Base-by-base conservation (phyloP, 257 asterid genomes). In the Nicotiana undulata region DNA sequence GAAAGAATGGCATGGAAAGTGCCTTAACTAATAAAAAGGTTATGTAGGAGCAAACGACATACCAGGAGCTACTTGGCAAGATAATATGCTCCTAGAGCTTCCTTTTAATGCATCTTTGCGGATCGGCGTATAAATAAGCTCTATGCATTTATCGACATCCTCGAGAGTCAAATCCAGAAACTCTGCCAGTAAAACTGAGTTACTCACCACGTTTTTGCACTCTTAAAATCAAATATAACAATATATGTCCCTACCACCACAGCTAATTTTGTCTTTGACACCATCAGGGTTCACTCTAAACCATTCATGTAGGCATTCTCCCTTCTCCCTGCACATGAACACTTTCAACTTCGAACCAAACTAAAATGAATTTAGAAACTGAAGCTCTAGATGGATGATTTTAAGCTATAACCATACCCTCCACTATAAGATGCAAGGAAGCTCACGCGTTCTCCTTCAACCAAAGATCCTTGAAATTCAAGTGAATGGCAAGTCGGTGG, bases 61-160 rank as follows among this genome's bases (percentile, higher is more conserved):
- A 93, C 99, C 99, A 44, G 98, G 96, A 79, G 89, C 89, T 87
- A 95, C 87, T 63, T 94, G 92, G 83, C 65, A 15, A 80, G 99
- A 93, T 66, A 88, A 49, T 82, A 93, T 58, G 55, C 88, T 91
- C 82, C 72, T 85, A 20, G 91, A 88, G 81, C 56, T 53, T 29
- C 99, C 99, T 87, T 88, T 88, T 82, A 88, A 76, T 81, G 98
- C 97, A 90, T 96, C 99, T 77, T 84, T 88, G 67, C 98, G 93
- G 79, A 92, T 93, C 16, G 99, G 99, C 18, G 93, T 90, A 85
- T 89, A 92, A 66, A 89, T 87, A 86, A 92, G 94, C 86, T 92
- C 98, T 86, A 92, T 86, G 76, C 85, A 79, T 60, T 84, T 85
- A 84, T 94, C 97, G 83, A 96, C 97, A 77, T 92, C 92, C 82